Conservation (phyloP, 352 stramenopile species). For the Globisporangium uncinulatum region DNA sequence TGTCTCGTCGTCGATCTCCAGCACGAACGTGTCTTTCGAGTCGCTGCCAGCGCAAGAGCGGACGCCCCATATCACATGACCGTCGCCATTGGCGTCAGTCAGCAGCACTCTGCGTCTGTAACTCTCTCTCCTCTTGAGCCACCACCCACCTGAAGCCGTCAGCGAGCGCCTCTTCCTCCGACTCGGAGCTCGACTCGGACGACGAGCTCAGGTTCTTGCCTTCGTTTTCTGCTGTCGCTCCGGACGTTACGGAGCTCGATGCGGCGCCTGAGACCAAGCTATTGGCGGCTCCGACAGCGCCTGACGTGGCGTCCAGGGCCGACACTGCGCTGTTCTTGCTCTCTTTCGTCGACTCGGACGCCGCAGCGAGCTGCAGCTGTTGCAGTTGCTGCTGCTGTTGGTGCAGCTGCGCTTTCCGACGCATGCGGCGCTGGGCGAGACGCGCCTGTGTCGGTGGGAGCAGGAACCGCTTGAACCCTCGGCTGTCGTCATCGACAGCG, state of each 20-base stretch:
- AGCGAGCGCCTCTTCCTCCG: constrained; percentile 72
- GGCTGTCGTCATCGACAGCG: constrained; percentile 35
- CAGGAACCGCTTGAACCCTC: constrained; percentile 34
- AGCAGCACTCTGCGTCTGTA: background rate
- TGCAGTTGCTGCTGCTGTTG: constrained; percentile 16
- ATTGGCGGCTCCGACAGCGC: background rate
- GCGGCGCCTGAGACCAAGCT: constrained; percentile 1
- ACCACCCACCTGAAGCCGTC: constrained; percentile 47
- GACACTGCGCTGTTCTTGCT: constrained; percentile 13
- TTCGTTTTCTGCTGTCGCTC: constrained; percentile 29
- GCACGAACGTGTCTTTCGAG: constrained; percentile 82
- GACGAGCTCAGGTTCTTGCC: constrained; percentile 59
- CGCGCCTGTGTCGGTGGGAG: constrained; percentile 25
- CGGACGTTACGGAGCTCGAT: background rate
- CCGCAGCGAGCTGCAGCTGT: constrained; percentile 7
- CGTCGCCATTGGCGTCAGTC: background rate
- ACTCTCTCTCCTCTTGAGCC: background rate
- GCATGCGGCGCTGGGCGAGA: constrained; percentile 22
- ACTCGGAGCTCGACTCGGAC: constrained; percentile 77
- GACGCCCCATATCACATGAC: background rate
- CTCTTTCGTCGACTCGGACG: constrained; percentile 11
- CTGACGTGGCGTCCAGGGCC: background rate
- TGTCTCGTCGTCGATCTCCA: constrained; percentile 91
- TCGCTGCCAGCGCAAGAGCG: constrained; percentile 29
- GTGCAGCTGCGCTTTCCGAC: constrained; percentile 28